Evolutionary conservation across 352 stramenopile species (phyloP), one percentile per base, ranked within the genome.

Genomic region (Globisporangium viniferum): DNA sequence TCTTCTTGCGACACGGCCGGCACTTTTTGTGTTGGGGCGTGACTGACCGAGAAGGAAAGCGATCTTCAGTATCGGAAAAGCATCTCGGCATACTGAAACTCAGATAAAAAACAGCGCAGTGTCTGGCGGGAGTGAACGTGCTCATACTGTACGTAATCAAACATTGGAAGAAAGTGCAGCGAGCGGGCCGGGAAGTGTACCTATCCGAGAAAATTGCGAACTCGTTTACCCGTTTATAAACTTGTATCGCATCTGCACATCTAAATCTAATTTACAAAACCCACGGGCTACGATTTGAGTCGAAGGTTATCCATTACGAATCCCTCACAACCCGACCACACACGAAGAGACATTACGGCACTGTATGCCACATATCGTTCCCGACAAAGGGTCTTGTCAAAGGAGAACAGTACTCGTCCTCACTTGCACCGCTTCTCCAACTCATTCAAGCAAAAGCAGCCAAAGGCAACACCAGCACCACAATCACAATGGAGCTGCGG

Each of bases 401-500:
- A 24, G 24, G 24, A 24, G 24, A 24, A 0, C 24, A 24, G 24
- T 0, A 24, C 24, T 24, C 24, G 24, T 24, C 24, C 24, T 24
- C 24, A 24, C 24, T 24, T 24, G 24, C 24, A 24, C 24, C 24
- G 24, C 24, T 24, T 24, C 24, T 24, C 24, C 24, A 24, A 24
- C 24, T 49, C 31, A 27, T 31, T 39, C 29, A 27, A 46, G 5
- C 27, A 44, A 41, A 35, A 58, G 20, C 59, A 35, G 15, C 49
- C 15, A 15, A 29, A 27, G 14, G 29, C 12, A 22, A 49, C 27
- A 39, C 5, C 29, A 18, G n/a, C 18, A 24, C 31, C 58, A 20
- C 64, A 46, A 53, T 9, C 22, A 58, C 24, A 62, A 92, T 89
- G 84, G 81, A 88, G 72, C 75, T 92, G 59, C 78, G 84, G 48